These are phyloP conservation scores for Fusarium euwallaceae DNA, from an alignment of 2,329 filamentous ascomycete genomes.

Conservation along the genomic window DNA sequence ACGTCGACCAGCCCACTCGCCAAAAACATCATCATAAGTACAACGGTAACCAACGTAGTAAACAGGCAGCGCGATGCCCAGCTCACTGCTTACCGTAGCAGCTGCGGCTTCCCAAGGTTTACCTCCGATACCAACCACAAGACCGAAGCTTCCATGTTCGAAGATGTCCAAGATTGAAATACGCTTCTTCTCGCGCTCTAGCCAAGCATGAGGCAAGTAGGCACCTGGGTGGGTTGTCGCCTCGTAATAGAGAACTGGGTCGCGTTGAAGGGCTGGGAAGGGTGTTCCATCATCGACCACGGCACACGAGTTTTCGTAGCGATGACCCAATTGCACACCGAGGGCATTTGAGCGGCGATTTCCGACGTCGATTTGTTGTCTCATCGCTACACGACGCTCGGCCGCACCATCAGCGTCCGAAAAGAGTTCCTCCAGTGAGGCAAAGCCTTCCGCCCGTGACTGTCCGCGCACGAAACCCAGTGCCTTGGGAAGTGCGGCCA, in stretches of 20 bases:
- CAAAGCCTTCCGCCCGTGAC: slow-evolving; percentile 22
- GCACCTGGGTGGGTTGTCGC: slow-evolving; percentile 69
- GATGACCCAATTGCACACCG: slow-evolving; percentile 25
- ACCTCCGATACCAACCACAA: slow-evolving; percentile 69
- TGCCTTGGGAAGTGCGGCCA: slow-evolving; percentile 59
- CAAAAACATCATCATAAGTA: slow-evolving; percentile 72
- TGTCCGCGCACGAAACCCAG: slow-evolving; percentile 56
- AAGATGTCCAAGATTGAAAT: slow-evolving; percentile 73
- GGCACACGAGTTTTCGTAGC: slow-evolving; percentile 20
- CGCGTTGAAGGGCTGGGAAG: slow-evolving; percentile 42
- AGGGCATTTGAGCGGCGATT: slow-evolving; percentile 26
- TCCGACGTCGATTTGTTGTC: slow-evolving; percentile 6
- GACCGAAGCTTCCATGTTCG: slow-evolving; percentile 65
- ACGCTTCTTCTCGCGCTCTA: slow-evolving; percentile 59
- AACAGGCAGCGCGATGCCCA: slow-evolving; percentile 62
- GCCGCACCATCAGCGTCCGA: slow-evolving; percentile 23
- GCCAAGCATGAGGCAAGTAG: slow-evolving; percentile 72
- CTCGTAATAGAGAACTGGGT: slow-evolving; percentile 59
- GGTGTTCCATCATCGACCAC: slow-evolving; percentile 53
- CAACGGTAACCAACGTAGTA: slow-evolving; percentile 69
- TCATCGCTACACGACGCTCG: slow-evolving; percentile 17
- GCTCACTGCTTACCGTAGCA: slow-evolving; percentile 49
- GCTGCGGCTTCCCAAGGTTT: slow-evolving; percentile 66
- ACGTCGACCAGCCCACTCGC: slow-evolving; percentile 67
- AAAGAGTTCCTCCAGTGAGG: slow-evolving; percentile 23